Percentiles rank a stretch among this genome's conserved stretches.
phyloP scores from a whole-genome alignment of 106 monocot species.

The Xerophyta viscosa region DNA sequence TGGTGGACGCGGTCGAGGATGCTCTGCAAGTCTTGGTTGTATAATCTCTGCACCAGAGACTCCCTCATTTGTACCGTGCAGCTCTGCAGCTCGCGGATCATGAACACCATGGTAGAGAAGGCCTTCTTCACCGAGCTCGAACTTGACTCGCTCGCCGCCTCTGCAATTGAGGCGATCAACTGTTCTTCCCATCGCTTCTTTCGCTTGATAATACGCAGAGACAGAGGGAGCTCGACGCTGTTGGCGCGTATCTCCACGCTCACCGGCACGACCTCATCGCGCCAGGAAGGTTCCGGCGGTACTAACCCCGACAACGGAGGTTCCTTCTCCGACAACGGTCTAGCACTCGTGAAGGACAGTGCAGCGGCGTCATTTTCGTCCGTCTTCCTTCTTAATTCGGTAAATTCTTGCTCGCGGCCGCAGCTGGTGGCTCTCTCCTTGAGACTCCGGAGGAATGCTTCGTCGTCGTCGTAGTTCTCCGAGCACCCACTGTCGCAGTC shows the following conservation, averaged over 20 bases:
- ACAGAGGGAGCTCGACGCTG: constrained; percentile 30
- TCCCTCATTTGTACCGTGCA: constrained; percentile 41
- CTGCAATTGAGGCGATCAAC: no score
- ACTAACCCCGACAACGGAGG: background rate
- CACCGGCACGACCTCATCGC: constrained; percentile 8
- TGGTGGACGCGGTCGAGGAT: constrained; percentile 34
- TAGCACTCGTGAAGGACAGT: background rate
- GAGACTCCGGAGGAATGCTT: constrained; percentile 26
- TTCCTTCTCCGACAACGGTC: background rate
- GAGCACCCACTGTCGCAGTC: no score
- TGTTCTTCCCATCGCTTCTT: constrained; percentile 31
- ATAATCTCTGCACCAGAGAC: constrained; percentile 15
- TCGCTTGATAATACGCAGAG: constrained; percentile 44
- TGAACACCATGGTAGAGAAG: constrained; percentile 76
- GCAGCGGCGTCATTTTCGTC: constrained; percentile 3
- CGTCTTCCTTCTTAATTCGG: background rate
- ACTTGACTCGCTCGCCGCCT: constrained; percentile 25
- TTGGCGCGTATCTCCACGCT: constrained; percentile 34
- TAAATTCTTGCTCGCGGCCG: background rate
- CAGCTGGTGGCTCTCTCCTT: constrained; percentile 19
- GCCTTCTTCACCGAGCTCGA: constrained; percentile 43
- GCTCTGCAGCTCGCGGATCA: constrained; percentile 66
- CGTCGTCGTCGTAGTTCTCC: constrained; percentile 25
- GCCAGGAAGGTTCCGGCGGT: constrained; percentile 1
- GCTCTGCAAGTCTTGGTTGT: constrained; percentile 24